Evolutionary conservation across 139 green algal genomes (phyloP), one percentile per base, ranked within the genome.

Genomic region (Chlamydomonas urium): DNA sequence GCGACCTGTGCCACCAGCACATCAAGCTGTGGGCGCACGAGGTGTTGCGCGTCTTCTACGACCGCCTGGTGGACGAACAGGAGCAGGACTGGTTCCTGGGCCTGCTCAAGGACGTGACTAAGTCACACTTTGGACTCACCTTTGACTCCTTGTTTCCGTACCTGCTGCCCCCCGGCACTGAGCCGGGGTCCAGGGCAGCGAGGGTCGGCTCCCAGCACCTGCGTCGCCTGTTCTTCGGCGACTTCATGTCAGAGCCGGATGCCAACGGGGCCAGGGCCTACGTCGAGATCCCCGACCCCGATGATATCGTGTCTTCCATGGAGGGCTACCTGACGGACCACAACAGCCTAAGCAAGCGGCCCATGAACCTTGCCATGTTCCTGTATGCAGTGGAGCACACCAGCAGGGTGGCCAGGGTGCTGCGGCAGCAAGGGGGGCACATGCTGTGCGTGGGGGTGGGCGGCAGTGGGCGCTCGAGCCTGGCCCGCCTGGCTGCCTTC

Each of bases 381-480:
- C 70, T 86, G 45, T 89, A 92, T 63, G 87, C 85, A 0, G 72
- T 82, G 53, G 81, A 92, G 85, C 87, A 92, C 75, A 73, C 90
- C 29, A 77, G 68, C 4, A 76, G 87, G 14, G 74, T 88, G 19
- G 59, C 59, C 71, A 71, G 81, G 35, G 63, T 91, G 59, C 74
- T 91, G 34, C 83, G 79, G 33, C 84, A 90, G 78, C 86, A 85
- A 31, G 66, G 66, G 3, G 45, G 29, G 77, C 83, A 94, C 74
- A 79, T 86, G 74, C 83, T 94, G 82, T 83, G 92, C 58, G 86
- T 92, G 35, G 89, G 89, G 21, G 87, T 94, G 28, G 89, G 89
- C 2, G 89, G 89, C 75, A 86, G 73, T 34, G 89, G 89, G 24
- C 76, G 88, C 24, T 87, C 92, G 73, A 87, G 74, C 59, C 57